phyloP scores from a whole-genome alignment of 371 early-diverging fungal genomes.

The Dinochytrium kinnereticum region DNA sequence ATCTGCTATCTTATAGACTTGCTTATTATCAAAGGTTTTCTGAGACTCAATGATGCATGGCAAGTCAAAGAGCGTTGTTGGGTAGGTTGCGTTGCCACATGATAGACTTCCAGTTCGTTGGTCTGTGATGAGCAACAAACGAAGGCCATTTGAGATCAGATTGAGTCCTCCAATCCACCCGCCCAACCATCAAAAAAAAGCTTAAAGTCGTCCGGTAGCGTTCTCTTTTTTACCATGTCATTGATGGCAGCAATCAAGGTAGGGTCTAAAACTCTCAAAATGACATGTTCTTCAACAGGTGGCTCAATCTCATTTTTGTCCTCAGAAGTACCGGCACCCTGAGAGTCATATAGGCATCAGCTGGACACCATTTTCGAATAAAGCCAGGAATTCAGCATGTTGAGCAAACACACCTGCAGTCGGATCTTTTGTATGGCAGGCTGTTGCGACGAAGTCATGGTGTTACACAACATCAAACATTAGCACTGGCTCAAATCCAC shows the following conservation, averaged over 20 bases:
- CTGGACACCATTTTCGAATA: neutral
- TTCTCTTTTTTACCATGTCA: constrained; percentile 70
- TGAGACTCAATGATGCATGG: constrained; percentile 98
- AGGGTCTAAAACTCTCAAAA: constrained; percentile 76
- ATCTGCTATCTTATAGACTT: constrained; percentile 97
- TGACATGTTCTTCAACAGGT: constrained; percentile 55
- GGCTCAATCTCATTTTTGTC: constrained; percentile 35
- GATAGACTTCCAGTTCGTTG: constrained; percentile 71
- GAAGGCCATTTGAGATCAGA: too few species aligned
- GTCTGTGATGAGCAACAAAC: too few species aligned
- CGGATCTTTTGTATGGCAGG: neutral
- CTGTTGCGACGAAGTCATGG: too few species aligned
- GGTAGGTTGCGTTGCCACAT: constrained; percentile 64
- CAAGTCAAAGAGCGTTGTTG: constrained; percentile 82
- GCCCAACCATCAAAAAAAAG: constrained; percentile 52
- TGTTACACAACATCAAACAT: too few species aligned
- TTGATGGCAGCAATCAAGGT: constrained; percentile 66
- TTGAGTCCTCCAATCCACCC: neutral
- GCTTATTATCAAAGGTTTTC: constrained; percentile 93
- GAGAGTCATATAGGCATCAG: too few species aligned
- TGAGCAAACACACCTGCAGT: neutral
- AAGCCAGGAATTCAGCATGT: neutral
- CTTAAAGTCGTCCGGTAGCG: constrained; percentile 69
- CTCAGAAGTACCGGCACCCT: constrained; percentile 12
- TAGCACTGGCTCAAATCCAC: too few species aligned